Percentiles rank a stretch among this genome's conserved stretches.
Conservation (phyloP, 1,139 yeast species). For the Suhomyces kunorum region DNA sequence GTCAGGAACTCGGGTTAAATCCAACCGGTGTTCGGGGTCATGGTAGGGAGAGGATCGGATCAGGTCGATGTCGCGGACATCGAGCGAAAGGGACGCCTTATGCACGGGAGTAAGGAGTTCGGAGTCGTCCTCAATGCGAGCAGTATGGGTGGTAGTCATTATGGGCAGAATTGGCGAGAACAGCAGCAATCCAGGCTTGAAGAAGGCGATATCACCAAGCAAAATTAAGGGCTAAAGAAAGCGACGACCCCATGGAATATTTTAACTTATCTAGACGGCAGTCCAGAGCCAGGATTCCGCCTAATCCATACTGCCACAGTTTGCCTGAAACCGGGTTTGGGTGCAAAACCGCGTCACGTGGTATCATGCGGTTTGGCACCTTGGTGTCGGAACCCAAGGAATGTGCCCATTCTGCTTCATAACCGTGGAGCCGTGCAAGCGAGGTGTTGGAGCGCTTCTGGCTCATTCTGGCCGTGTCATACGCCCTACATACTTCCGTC, state of each 20-base stretch:
- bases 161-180: not conserved
- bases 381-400: too few species aligned
- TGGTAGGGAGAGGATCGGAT: constrained; percentile 32
- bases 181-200: too few species aligned
- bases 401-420: too few species aligned
- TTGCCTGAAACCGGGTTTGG: not conserved
- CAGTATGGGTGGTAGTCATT: constrained; percentile 13
- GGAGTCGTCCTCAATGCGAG: constrained; percentile 16
- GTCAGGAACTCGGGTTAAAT: constrained; percentile 20
- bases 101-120: constrained; percentile 17
- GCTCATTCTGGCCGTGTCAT: too few species aligned
- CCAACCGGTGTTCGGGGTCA: constrained; percentile 27
- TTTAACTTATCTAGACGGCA: too few species aligned
- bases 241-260: too few species aligned
- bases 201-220: not conserved
- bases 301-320: constrained; percentile 1
- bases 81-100: constrained; percentile 13
- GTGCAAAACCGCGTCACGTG: constrained; percentile 1
- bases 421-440: too few species aligned
- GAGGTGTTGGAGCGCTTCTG: too few species aligned
- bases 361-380: not conserved
- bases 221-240: too few species aligned
- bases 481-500: too few species aligned
- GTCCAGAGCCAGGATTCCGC: too few species aligned
- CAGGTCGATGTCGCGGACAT: constrained; percentile 10